Evolutionary conservation across 768 basidiomycete species (phyloP), one percentile per base, ranked within the genome.

Genomic region (Roridomyces roridus): DNA sequence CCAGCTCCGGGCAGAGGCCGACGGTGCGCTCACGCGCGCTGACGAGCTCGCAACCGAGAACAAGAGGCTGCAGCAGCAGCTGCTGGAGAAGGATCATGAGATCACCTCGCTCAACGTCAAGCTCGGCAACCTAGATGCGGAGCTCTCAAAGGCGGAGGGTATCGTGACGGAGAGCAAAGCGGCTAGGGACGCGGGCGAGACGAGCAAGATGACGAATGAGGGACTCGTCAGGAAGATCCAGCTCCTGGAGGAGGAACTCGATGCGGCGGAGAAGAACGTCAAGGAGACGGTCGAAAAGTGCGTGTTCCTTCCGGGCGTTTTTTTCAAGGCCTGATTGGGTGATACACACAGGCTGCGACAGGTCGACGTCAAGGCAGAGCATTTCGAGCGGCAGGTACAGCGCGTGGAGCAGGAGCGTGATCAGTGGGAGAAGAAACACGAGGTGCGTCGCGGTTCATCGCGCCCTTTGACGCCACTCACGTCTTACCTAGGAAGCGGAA

Each of bases 351-450:
- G 96, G 74, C 82, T 99, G 66, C 83, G 96, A 60, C 93, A 96
- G 69, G 94, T 96, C 54, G 97, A 99, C 70, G 90, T 98, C 75
- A 99, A 98, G 79, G 96, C 96, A 10, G 97, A 99, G 74, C 94
- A 98, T 77, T 97, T 93, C 25, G 96, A 98, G 76, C 86, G 95
- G 45, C 92, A 96, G 70, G 87, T 97, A 18, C 80, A 86, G 63
- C 85, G 91, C 40, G 79, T 85, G 44, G 96, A 98, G 71, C 86
- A 91, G 69, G 97, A 99, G 73, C 87, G 96, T 46, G 96, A 98
- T 71, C 67, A 71, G 36, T 94, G 91, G 92, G 96, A 97, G 85
- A 85, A 88, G 82, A 98, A 96, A 77, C 91, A 85, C 77, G 96
- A 96, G 81, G 95, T 94, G 67, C 67, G 85, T 75, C 12, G 8